These are phyloP conservation scores for Globisporangium cystogenes DNA, from an alignment of 352 stramenopile genomes.

Conservation along the genomic window DNA sequence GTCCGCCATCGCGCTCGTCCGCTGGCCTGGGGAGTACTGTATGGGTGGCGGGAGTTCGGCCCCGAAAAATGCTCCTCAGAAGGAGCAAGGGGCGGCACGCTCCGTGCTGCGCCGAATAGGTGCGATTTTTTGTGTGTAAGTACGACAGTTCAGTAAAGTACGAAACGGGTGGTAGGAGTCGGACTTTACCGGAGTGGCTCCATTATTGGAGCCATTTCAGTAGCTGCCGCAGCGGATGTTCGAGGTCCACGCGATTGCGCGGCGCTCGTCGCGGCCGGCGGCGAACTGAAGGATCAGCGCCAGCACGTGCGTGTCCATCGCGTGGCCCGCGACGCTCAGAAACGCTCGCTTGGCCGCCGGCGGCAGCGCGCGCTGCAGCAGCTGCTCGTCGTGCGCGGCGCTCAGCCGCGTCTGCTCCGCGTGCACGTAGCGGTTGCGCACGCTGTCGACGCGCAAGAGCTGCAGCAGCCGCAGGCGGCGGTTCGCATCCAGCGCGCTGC, in stretches of 20 bases:
- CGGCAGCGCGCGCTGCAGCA: neutral
- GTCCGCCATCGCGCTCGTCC: neutral
- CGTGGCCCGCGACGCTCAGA: neutral
- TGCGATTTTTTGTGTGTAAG: too few relatives aligned
- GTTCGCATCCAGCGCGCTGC: neutral
- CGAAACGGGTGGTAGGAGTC: too few relatives aligned
- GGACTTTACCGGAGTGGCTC: too few relatives aligned
- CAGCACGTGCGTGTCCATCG: neutral
- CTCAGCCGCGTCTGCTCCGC: neutral
- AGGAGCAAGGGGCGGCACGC: too few relatives aligned
- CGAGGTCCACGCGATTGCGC: neutral
- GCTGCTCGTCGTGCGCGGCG: neutral
- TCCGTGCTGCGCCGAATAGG: too few relatives aligned
- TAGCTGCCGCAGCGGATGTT: neutral
- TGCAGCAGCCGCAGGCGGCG: neutral
- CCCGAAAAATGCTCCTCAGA: too few relatives aligned
- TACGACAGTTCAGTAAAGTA: too few relatives aligned
- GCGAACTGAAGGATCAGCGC: conserved; percentile 2
- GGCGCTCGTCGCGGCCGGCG: neutral
- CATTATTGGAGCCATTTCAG: too few relatives aligned
- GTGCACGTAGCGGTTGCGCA: neutral
- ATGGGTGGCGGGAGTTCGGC: neutral
- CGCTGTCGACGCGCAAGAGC: neutral
- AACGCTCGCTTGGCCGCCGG: neutral
- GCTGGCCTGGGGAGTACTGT: neutral